Base-by-base conservation (phyloP, 129 eudicot genomes). In the Cynara cardunculus region DNA sequence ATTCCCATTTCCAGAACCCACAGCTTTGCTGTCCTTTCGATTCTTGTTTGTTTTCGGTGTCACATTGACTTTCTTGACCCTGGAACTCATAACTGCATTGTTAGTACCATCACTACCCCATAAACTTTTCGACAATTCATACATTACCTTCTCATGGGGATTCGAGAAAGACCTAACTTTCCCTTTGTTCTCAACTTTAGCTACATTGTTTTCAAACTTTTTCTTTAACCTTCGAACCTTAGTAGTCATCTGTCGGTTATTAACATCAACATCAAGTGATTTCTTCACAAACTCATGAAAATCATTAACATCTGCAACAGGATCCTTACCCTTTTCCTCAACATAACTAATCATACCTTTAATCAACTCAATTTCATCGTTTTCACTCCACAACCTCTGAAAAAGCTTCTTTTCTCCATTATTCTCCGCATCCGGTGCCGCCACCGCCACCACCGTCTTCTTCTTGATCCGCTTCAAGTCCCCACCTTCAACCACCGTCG, bases 351-450 rank as follows among this genome's bases (percentile, higher is more conserved):
- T 79, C 87, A 93, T 86, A 34, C 96, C 98, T 73, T 90, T 76
- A 53, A 93, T 72, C 11, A 93, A 72, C 82, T 41, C 96, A 77
- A 93, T 82, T 78, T 90, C 96, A 28, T 89, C 91, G 0, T 89
- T 94, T 61, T 84, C 96, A 34, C 98, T 93, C 93, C 92, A 93
- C n/a, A 93, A 34, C 74, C 98, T 79, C 85, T 85, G 91, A 78
- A 92, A 90, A 11, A 87, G 78, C 53, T 87, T 90, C 84, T 84
- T 84, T 21, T 74, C 74, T 5, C 78, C 78, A 24, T 30, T 65
- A 28, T 14, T 31, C 5, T 66, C 86, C 25, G 78, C 39, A 44
- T 81, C 87, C 11, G 84, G 77, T 61, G 76, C 87, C 61, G 86
- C 82, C 28, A 77, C 72, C 25, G 71, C 53, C 31, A 78, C 84